A percentile compares a stretch with the other conserved stretches of the same genome.
These are phyloP conservation scores for Phytopythium sindhum DNA, from an alignment of 352 stramenopile species.

Conservation along the genomic window DNA sequence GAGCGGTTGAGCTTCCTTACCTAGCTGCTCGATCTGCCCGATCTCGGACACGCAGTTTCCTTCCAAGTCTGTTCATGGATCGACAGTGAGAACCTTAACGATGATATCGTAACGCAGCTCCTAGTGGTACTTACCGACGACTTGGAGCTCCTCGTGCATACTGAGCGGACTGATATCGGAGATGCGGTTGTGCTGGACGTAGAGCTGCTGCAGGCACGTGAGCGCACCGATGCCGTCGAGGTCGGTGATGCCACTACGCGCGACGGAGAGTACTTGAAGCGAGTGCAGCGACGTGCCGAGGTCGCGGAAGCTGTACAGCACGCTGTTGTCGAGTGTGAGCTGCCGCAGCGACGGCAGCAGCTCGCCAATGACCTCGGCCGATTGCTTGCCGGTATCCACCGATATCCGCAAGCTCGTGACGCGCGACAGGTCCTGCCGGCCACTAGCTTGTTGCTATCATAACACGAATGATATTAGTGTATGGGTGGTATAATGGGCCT, in stretches of 20 bases:
- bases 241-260: slow-evolving; percentile 65
- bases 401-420: slow-evolving; percentile 61
- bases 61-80: slow-evolving; percentile 47
- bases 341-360: slow-evolving; percentile 70
- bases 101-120: too few species aligned
- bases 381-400: slow-evolving; percentile 77
- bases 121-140: slow-evolving; percentile 42
- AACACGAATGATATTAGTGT: not conserved
- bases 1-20: slow-evolving; percentile 15
- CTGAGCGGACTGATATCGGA: slow-evolving; percentile 76
- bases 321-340: slow-evolving; percentile 61
- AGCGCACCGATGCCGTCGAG: slow-evolving; percentile 86
- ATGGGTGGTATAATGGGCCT: not conserved
- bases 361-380: slow-evolving; percentile 75
- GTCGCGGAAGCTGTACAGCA: slow-evolving; percentile 73
- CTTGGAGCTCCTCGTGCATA: slow-evolving; percentile 83
- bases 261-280: slow-evolving; percentile 63
- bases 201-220: slow-evolving; percentile 70
- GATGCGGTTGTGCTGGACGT: slow-evolving; percentile 75
- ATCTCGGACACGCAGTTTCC: slow-evolving; percentile 70
- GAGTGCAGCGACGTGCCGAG: slow-evolving; percentile 74
- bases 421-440: slow-evolving; percentile 49
- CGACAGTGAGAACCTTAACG: not conserved
- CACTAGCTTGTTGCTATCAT: slow-evolving; percentile 52
- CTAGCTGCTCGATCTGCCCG: slow-evolving; percentile 74